Base-by-base conservation (phyloP, 352 stramenopile genomes). In the Nothophytophthora sp. region DNA sequence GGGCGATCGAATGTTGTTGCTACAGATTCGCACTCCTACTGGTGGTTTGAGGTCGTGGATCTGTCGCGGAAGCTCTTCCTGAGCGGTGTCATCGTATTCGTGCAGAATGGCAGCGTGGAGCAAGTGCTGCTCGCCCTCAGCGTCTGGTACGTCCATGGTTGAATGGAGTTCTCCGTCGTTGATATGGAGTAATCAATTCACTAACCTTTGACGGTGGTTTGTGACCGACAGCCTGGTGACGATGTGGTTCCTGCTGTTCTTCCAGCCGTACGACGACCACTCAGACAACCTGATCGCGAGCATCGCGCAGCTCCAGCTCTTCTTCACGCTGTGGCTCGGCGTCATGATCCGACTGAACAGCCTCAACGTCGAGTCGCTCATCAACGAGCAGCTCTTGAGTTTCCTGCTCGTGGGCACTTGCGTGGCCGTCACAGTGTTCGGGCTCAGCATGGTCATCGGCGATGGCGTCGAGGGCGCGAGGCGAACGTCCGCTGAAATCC, bases 41-140 rank as follows among this genome's bases (percentile, higher is more conserved):
- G 81, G 81, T 92, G 81, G 81, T 92, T 90, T 55, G 81, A 92
- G 58, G 81, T 88, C 20, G 63, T 92, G 27, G 81, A 92, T 54
- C 61, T 92, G 12, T 85, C 80, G 13, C 68, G 81, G 25, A 92
- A 92, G 54, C 67, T 92, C 19, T 88, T 90, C 43, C 37, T 92
- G 29, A 90, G 74, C 33, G 68, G 72, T 25, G 70, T 92, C 28
- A 89, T 88, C 46, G 55, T 90, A 2, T 92, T 92, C 50, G 73
- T 92, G 12, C 57, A 85, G 41, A 81, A 84, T 38, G 76, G 78
- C 20, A 87, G 72, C 40, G 73, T 90, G 8, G 66, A 90, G 23
- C 78, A 89, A 69, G 70, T 89, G 18, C 54, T 92, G 16, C 49
- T 90, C 2, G 76, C 76, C 3, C 70, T 90, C 29, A 55, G 47